A percentile compares a stretch with the other conserved stretches of the same genome.
phyloP scores from a whole-genome alignment of 768 basidiomycete genomes.

The Mycena indigotica region DNA sequence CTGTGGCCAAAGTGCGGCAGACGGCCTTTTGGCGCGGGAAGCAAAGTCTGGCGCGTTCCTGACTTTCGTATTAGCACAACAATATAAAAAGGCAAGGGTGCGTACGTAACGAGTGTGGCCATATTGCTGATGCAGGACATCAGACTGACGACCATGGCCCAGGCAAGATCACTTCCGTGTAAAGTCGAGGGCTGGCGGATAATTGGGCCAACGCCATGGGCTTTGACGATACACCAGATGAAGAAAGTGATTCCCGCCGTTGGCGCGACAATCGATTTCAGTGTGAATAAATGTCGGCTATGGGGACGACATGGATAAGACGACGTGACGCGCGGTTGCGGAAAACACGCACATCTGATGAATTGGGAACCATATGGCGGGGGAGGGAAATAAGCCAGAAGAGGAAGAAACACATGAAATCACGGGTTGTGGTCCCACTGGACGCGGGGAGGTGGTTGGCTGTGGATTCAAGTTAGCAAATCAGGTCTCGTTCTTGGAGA shows the following conservation, averaged over 20 bases:
- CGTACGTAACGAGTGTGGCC: slow-evolving; percentile 71
- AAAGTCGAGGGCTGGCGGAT: slow-evolving; percentile 63
- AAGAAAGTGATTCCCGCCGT: slow-evolving; percentile 72
- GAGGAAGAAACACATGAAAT: slow-evolving; percentile 82
- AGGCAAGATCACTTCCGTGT: slow-evolving; percentile 68
- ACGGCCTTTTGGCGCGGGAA: slow-evolving; percentile 57
- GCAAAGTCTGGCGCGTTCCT: slow-evolving; percentile 81
- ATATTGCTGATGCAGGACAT: slow-evolving; percentile 83
- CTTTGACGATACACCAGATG: slow-evolving; percentile 77
- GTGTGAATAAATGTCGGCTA: slow-evolving; percentile 76
- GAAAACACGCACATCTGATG: slow-evolving; percentile 65
- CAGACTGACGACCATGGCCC: slow-evolving; percentile 72
- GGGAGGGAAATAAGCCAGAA: slow-evolving; percentile 83
- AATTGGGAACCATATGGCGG: slow-evolving; percentile 81
- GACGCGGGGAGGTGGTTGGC: slow-evolving; percentile 74
- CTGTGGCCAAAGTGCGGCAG: slow-evolving; percentile 66
- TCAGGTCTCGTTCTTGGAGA: neutral
- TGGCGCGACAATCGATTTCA: slow-evolving; percentile 75
- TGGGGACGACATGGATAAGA: neutral
- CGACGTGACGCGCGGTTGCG: neutral
- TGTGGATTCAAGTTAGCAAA: slow-evolving; percentile 26
- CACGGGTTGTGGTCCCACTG: slow-evolving; percentile 72
- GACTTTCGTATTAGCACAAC: slow-evolving; percentile 22
- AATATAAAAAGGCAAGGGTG: slow-evolving; percentile 10
- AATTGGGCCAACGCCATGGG: slow-evolving; percentile 77